phyloP scores from a whole-genome alignment of 768 basidiomycete genomes.

The Clavulina sp. region DNA sequence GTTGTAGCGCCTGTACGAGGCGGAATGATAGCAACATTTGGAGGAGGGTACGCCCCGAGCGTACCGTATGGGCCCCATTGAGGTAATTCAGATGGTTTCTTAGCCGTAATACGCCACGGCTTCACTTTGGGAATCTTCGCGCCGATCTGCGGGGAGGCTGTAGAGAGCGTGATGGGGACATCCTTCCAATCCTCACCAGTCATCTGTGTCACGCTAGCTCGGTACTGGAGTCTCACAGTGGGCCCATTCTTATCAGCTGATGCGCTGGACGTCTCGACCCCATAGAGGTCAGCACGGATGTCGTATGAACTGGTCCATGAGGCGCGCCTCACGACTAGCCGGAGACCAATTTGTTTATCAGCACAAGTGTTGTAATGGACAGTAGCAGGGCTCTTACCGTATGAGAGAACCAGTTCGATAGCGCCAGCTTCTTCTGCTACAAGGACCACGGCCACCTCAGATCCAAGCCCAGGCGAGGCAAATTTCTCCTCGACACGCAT shows the following conservation, averaged over 20 bases:
- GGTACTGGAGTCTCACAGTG: constrained; percentile 9
- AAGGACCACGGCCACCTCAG: not conserved
- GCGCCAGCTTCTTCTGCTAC: not conserved
- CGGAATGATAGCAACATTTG: too few relatives aligned
- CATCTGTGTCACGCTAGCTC: constrained; percentile 11
- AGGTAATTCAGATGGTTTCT: too few relatives aligned
- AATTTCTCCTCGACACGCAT: constrained; percentile 17
- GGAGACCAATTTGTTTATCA: not conserved
- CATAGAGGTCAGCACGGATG: constrained; percentile 10
- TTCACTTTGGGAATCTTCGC: constrained; percentile 9
- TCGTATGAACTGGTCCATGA: constrained; percentile 12
- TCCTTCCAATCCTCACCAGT: constrained; percentile 13
- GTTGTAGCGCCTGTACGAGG: too few relatives aligned
- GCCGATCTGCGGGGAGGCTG: constrained; percentile 11
- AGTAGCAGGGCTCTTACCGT: not conserved
- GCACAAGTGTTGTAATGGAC: not conserved
- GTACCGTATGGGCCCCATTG: too few relatives aligned
- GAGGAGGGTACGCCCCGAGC: too few relatives aligned
- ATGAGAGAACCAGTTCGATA: not conserved
- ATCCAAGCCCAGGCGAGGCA: not conserved
- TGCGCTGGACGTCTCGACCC: not conserved
- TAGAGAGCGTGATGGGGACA: constrained; percentile 11
- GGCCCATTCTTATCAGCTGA: not conserved
- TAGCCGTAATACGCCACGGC: constrained; percentile 10
- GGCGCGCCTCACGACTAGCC: constrained; percentile 9